A percentile compares a stretch with the other conserved stretches of the same genome.
phyloP scores from a whole-genome alignment of 140 eudicot species.

The Flaveria floridana region DNA sequence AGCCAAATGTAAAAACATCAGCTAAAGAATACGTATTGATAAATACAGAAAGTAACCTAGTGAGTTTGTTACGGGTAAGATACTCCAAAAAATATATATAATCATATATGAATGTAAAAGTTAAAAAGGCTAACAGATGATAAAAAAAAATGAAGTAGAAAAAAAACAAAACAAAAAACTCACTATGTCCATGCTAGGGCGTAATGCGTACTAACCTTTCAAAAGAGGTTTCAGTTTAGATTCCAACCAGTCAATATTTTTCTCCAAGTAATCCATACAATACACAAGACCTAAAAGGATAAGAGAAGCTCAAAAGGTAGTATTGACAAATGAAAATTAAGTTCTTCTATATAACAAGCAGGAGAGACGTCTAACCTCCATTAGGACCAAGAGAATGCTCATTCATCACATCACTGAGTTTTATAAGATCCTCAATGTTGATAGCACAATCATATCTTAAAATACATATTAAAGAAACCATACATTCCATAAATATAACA shows the following conservation, averaged over 20 bases:
- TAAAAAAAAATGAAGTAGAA: slow-evolving; percentile 5
- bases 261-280: slow-evolving; percentile 98
- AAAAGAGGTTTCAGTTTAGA: slow-evolving; percentile 76
- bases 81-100: not conserved
- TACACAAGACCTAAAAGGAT: slow-evolving; percentile 65
- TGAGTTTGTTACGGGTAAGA: not conserved
- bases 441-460: slow-evolving; percentile 81
- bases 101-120: not conserved
- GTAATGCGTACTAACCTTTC: slow-evolving; percentile 55
- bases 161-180: not conserved
- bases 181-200: not conserved
- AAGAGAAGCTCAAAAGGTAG: slow-evolving; percentile 6
- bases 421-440: slow-evolving; percentile 83
- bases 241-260: slow-evolving; percentile 89
- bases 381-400: slow-evolving; percentile 97
- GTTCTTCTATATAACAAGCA: slow-evolving; percentile 1
- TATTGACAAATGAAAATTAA: not conserved
- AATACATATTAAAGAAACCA: slow-evolving; percentile 38
- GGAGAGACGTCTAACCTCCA: slow-evolving; percentile 60
- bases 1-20: not conserved
- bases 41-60: not conserved
- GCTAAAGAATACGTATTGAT: not conserved
- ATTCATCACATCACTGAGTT: slow-evolving; percentile 84
- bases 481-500: not conserved
- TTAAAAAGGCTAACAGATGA: not conserved